phyloP scores from a whole-genome alignment of 305 asterid species.

The Plantago coronopus region DNA sequence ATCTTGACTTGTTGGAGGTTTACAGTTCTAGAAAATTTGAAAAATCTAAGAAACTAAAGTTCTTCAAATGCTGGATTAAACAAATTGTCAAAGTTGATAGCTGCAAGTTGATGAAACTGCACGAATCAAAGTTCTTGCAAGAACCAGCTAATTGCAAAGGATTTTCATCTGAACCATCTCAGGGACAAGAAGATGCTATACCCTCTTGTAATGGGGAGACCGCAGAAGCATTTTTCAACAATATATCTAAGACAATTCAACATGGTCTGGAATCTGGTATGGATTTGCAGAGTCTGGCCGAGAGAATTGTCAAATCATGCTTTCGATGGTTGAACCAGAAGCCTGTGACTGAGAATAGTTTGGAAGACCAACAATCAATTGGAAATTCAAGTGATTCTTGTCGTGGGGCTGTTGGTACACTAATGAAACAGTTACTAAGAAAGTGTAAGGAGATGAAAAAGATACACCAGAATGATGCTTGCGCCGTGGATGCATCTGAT shows the following conservation, averaged over 20 bases:
- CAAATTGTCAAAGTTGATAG: slow-evolving; percentile 46
- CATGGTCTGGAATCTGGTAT: slow-evolving; percentile 69
- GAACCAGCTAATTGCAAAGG: slow-evolving; percentile 35
- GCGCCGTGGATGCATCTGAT: slow-evolving; percentile 25
- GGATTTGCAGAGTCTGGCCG: slow-evolving; percentile 80
- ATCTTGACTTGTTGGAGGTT: slow-evolving; percentile 64
- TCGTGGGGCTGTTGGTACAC: slow-evolving; percentile 32
- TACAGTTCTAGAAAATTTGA: slow-evolving; percentile 41
- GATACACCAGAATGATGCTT: slow-evolving; percentile 33
- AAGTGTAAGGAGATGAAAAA: slow-evolving; percentile 80
- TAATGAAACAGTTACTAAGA: slow-evolving; percentile 43
- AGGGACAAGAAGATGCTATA: slow-evolving; percentile 37
- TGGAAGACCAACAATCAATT: slow-evolving; percentile 31
- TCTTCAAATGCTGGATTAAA: slow-evolving; percentile 89
- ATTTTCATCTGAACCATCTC: slow-evolving; percentile 38
- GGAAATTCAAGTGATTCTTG: slow-evolving; percentile 31
- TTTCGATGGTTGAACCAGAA: slow-evolving; percentile 44
- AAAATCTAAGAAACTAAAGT: slow-evolving; percentile 67
- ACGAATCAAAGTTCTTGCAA: slow-evolving; percentile 30
- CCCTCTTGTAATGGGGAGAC: slow-evolving; percentile 40
- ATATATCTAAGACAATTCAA: slow-evolving; percentile 49
- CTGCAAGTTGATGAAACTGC: slow-evolving; percentile 23
- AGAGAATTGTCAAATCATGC: slow-evolving; percentile 64
- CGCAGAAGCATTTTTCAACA: slow-evolving; percentile 47
- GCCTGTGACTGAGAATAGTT: slow-evolving; percentile 27